Evolutionary conservation across 257 asterid species (phyloP), one percentile per base, ranked within the genome.

Genomic region (Perilla frutescens): DNA sequence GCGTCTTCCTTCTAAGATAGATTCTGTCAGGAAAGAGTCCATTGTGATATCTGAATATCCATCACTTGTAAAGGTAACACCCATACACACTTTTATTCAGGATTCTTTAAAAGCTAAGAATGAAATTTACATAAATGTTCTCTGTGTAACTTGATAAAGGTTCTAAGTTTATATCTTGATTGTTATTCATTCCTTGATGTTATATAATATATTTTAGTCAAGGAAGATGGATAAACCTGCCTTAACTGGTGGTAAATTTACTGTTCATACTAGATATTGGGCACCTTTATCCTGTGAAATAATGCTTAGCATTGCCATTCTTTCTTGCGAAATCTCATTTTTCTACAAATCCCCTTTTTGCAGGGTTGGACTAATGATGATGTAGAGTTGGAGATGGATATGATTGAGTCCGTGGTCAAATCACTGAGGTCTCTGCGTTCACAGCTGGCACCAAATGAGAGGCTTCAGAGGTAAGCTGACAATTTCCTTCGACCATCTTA

Each of bases 31-130:
- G 85, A 90, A 91, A 76, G 96, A 86, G 77, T 91, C 99, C 26
- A 88, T 94, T 62, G 84, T 94, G 87, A 81, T 88, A 68, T 83
- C 93, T 44, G 97, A 91, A 60, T 94, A 91, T 81, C 98, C 98
- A 13, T 82, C 97, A 61, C 39, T 65, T 51, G 82, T 84, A 13
- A 83, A 85, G 97, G 99, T 94, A 81, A 80, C 56, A 56, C 84
- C 53, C 47, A 11, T 8, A 14, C 6, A 64, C 34, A 7, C 59
- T 47, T 63, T 62, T 39, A 68, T 39, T 61, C 45, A 53, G 20
- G n/a, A 54, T 47, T 58, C 29, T n/a, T 31, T 29, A 36, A 29
- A 32, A 66, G 12, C 26, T 47, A 41, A 12, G 10, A 36, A 9
- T 4, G 10, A 11, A 47, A 43, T 56, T 11, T 26, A 12, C 10